These are phyloP conservation scores for Pulveroboletus sp. DNA, from an alignment of 768 basidiomycete genomes.

Conservation along the genomic window DNA sequence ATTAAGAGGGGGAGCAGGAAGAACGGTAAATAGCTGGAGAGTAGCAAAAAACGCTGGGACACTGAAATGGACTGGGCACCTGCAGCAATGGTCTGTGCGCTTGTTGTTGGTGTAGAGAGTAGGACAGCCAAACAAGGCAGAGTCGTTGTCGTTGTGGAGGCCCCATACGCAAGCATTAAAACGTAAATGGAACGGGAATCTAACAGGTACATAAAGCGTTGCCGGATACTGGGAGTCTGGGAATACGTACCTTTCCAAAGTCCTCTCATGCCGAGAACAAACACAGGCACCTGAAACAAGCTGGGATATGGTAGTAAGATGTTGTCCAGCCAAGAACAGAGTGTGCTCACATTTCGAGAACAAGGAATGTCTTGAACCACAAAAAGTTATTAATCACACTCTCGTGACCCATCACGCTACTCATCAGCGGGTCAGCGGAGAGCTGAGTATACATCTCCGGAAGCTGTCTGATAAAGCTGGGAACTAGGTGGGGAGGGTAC, in stretches of 20 bases:
- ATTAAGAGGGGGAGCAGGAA: slow-evolving; percentile 66
- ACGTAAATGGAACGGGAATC: slow-evolving; percentile 52
- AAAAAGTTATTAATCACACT: slow-evolving; percentile 35
- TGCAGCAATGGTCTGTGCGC: slow-evolving; percentile 26
- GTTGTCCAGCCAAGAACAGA: background rate
- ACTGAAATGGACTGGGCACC: slow-evolving; percentile 39
- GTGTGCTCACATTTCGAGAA: slow-evolving; percentile 52
- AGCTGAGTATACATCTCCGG: slow-evolving; percentile 47
- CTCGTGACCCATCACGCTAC: slow-evolving; percentile 42
- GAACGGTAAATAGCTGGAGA: slow-evolving; percentile 74
- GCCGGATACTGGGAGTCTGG: background rate
- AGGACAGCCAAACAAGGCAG: slow-evolving; percentile 64
- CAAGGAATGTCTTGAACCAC: slow-evolving; percentile 65
- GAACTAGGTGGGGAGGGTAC: slow-evolving; percentile 50
- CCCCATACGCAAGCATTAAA: slow-evolving; percentile 67
- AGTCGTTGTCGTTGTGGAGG: slow-evolving; percentile 74
- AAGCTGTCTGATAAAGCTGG: slow-evolving; percentile 41
- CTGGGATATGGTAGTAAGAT: slow-evolving; percentile 16
- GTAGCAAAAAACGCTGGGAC: slow-evolving; percentile 51
- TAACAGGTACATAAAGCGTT: slow-evolving; percentile 21
- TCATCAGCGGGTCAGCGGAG: slow-evolving; percentile 66
- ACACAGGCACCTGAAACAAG: slow-evolving; percentile 72
- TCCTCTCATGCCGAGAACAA: slow-evolving; percentile 60
- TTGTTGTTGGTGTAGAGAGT: slow-evolving; percentile 46
- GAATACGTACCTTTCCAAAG: slow-evolving; percentile 47